Base-by-base conservation (phyloP, 768 basidiomycete species). In the Russula foetens region DNA sequence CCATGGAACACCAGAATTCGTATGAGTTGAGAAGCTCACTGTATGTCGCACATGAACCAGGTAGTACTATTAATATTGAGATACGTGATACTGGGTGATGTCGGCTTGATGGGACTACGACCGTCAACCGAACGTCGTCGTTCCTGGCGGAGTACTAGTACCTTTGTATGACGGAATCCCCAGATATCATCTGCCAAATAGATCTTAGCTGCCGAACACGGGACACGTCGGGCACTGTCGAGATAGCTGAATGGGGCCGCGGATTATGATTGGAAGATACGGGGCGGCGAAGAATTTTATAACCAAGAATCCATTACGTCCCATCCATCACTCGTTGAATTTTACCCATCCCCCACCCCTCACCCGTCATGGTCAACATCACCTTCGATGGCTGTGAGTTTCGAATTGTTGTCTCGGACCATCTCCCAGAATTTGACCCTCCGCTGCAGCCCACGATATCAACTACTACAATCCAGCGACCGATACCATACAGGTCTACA, bases 391-490 rank as follows among this genome's bases (percentile, higher is more conserved):
- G 62, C 26, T 64, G 67, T 67, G 46, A 54, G 60, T 56, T 44
- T 11, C 14, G 14, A 12, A 9, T 14, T 31, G 1, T 15, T 5
- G 47, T 15, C 23, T 12, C 21, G 4, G 31, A 41, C 38, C 50
- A 23, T 31, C 21, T 4, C 28, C 60, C 24, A 43, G 41, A 26
- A 46, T 44, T 26, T 44, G 35, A 55, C 41, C 2, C 28, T 29
- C 41, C 35, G 29, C 47, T 39, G 1, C 65, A 79, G 78, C 79
- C 33, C 75, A 72, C 9, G 74, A 75, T 60, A 67, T 80, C n/a
- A 12, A 68, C 17, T 74, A 66, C 66, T 66, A 64, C 53, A 67
- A 69, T 54, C 66, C 71, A 51, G 58, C 57, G 47, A 60, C 46
- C 8, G 57, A 43, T 1, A 26, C 8, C 1, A 65, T 70, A 7